A percentile compares a stretch with the other conserved stretches of the same genome.
phyloP scores from a whole-genome alignment of 768 basidiomycete genomes.

The Lentinula aciculospora region DNA sequence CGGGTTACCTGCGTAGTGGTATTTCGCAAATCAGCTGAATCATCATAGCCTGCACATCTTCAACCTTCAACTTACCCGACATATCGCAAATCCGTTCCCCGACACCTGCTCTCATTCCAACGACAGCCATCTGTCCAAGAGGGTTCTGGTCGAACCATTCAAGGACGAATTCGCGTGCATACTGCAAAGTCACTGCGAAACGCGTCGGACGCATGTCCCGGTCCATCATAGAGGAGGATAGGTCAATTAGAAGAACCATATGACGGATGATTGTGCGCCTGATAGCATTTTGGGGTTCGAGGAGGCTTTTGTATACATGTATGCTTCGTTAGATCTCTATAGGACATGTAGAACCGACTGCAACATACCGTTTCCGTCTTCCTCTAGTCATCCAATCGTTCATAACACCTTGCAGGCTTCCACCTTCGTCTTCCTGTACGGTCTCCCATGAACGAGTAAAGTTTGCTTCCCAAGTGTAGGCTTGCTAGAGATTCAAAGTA shows the following conservation, averaged over 20 bases:
- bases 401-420: constrained; percentile 86
- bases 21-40: not conserved
- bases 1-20: constrained; percentile 68
- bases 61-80: constrained; percentile 64
- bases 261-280: constrained; percentile 96
- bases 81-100: constrained; percentile 90
- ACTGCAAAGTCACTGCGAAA: constrained; percentile 86
- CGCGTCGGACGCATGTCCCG: constrained; percentile 94
- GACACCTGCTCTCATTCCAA: constrained; percentile 87
- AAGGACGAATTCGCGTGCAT: constrained; percentile 83
- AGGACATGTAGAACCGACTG: not conserved
- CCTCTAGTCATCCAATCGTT: constrained; percentile 85
- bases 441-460: constrained; percentile 96
- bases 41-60: not conserved
- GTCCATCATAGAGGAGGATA: constrained; percentile 90
- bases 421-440: constrained; percentile 92
- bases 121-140: constrained; percentile 91
- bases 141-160: constrained; percentile 99
- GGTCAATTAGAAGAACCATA: constrained; percentile 85
- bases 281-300: constrained; percentile 81
- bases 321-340: not conserved
- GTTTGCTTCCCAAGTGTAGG: constrained; percentile 94
- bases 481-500: constrained; percentile 42
- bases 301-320: constrained; percentile 39
- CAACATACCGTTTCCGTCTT: constrained; percentile 73